phyloP scores from a whole-genome alignment of 768 basidiomycete genomes.

The Lactifluus pinguis region DNA sequence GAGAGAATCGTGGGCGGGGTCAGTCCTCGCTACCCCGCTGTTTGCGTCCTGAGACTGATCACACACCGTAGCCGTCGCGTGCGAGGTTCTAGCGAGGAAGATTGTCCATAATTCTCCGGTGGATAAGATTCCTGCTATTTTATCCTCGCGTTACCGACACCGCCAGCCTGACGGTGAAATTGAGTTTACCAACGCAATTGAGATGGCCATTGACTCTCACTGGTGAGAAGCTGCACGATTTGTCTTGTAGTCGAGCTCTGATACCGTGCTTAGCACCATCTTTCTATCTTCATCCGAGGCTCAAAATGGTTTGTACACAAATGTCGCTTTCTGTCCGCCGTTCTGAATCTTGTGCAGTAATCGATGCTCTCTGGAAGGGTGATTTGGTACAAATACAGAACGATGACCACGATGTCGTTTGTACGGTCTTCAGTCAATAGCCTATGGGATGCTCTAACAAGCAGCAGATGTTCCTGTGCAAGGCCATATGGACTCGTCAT shows the following conservation, averaged over 20 bases:
- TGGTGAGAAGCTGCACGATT: constrained; percentile 40
- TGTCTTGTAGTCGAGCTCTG: background rate
- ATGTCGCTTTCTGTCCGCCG: background rate
- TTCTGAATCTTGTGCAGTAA: constrained; percentile 38
- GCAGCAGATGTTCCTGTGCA: constrained; percentile 58
- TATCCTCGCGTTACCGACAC: constrained; percentile 73
- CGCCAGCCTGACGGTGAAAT: constrained; percentile 71
- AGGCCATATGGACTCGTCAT: constrained; percentile 40
- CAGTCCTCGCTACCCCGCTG: constrained; percentile 17
- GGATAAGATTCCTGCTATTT: constrained; percentile 57
- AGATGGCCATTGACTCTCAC: constrained; percentile 87
- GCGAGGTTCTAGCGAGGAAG: constrained; percentile 74
- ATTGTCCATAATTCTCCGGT: constrained; percentile 62
- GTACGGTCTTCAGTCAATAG: constrained; percentile 30
- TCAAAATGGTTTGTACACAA: constrained; percentile 51
- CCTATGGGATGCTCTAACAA: constrained; percentile 4
- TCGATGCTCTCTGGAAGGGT: constrained; percentile 76
- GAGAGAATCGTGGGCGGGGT: constrained; percentile 79
- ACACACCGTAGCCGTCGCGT: constrained; percentile 52
- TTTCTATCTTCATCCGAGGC: constrained; percentile 82
- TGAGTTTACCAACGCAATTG: constrained; percentile 67
- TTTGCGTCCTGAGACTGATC: background rate
- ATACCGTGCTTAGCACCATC: constrained; percentile 43
- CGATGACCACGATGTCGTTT: constrained; percentile 69
- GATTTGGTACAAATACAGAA: constrained; percentile 73